phyloP scores from a whole-genome alignment of 2,329 filamentous ascomycete genomes.

The Exophiala spinifera region DNA sequence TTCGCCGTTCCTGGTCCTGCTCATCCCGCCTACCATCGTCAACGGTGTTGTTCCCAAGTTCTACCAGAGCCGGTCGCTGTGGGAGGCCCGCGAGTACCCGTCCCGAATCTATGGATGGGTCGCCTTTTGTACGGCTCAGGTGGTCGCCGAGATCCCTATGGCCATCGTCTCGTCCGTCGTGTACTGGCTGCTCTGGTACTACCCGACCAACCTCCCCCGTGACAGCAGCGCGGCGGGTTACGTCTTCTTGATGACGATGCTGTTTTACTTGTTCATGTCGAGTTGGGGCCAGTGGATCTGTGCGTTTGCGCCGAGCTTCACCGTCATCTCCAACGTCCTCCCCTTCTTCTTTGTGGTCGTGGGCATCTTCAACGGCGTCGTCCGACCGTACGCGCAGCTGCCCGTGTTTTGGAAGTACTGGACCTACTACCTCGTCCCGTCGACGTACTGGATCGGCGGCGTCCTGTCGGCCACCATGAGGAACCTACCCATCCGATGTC shows the following conservation, averaged over 20 bases:
- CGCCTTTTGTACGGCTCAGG: constrained; percentile 70
- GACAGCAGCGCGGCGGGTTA: constrained; percentile 67
- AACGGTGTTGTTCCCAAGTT: constrained; percentile 76
- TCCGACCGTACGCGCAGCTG: constrained; percentile 63
- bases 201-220: constrained; percentile 65
- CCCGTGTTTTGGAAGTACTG: constrained; percentile 37
- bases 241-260: constrained; percentile 71
- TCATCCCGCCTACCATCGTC: constrained; percentile 68
- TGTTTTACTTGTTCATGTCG: constrained; percentile 73
- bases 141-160: constrained; percentile 69
- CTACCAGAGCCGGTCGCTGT: constrained; percentile 68
- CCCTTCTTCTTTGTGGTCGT: constrained; percentile 79
- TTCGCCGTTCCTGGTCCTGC: constrained; percentile 63
- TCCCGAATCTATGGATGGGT: constrained; percentile 74
- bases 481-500: constrained; percentile 51
- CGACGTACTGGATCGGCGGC: constrained; percentile 70
- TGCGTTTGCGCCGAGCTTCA: constrained; percentile 75
- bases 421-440: constrained; percentile 64
- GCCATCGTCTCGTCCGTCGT: constrained; percentile 62
- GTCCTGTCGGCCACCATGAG: constrained; percentile 63
- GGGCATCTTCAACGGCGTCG: constrained; percentile 69
- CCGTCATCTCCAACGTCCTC: constrained; percentile 69
- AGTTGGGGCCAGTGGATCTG: constrained; percentile 83
- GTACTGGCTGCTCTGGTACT: constrained; percentile 77
- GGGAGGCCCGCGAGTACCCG: constrained; percentile 70